These are phyloP conservation scores for Potentilla sterilis DNA, from an alignment of 306 rosid species.

Conservation along the genomic window DNA sequence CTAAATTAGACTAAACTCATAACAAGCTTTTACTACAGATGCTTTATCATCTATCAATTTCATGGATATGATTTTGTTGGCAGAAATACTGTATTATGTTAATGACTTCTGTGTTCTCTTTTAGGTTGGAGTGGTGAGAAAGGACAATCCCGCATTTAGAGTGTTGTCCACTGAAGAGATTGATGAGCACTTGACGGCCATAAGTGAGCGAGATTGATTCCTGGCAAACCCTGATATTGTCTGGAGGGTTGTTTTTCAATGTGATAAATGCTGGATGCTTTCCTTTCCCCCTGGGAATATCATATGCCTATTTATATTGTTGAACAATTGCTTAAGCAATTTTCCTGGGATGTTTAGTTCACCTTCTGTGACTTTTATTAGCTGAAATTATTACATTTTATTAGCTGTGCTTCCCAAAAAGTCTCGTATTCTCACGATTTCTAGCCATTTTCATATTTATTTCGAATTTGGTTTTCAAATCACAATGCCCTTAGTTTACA, in stretches of 20 bases:
- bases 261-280: conserved; percentile 24
- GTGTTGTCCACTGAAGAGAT: conserved; percentile 84
- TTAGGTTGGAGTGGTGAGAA: conserved; percentile 90
- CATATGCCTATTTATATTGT: conserved; percentile 19
- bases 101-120: conserved; percentile 15
- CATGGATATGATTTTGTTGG: background rate
- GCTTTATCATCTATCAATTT: background rate
- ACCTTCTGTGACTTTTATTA: background rate
- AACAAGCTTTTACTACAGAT: background rate
- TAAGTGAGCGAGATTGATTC: conserved; percentile 92
- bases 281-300: background rate
- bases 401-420: background rate
- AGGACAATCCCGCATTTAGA: conserved; percentile 72
- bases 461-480: background rate
- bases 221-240: background rate
- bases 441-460: background rate
- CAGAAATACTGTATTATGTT: background rate
- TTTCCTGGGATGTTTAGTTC: conserved; percentile 4
- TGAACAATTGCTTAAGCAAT: conserved; percentile 10
- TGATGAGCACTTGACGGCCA: conserved; percentile 98
- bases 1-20: too few species aligned
- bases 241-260: conserved; percentile 5
- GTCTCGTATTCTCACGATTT: background rate
- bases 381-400: background rate
- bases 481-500: background rate